Conservation (phyloP, 768 basidiomycete species). For the Boletus vermiculosoides region DNA sequence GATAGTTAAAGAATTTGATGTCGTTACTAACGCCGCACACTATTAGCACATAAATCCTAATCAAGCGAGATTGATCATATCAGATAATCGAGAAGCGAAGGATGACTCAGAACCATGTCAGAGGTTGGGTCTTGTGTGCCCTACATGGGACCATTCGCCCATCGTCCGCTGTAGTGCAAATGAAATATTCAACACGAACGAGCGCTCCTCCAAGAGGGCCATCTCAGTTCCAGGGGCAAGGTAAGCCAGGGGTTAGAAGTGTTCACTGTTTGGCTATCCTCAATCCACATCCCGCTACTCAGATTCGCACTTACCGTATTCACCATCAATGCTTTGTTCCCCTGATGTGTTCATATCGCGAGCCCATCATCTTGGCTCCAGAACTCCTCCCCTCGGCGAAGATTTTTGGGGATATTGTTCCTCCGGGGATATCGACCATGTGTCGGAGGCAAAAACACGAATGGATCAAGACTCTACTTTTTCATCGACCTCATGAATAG, state of each 20-base stretch:
- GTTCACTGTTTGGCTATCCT: slow-evolving; percentile 1
- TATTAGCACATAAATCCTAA: slow-evolving; percentile 87
- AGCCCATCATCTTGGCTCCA: neutral
- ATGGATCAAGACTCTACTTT: neutral
- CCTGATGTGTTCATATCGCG: neutral
- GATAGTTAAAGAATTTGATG: slow-evolving; percentile 79
- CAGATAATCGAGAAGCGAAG: slow-evolving; percentile 61
- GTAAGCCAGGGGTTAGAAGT: neutral
- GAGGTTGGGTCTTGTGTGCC: neutral
- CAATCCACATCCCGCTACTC: neutral
- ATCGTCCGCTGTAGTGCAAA: neutral
- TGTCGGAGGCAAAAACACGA: neutral
- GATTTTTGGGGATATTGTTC: neutral
- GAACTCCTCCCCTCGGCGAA: neutral
- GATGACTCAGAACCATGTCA: neutral
- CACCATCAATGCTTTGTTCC: neutral
- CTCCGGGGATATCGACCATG: slow-evolving; percentile 7
- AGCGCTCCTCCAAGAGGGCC: slow-evolving; percentile 1
- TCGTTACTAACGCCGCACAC: slow-evolving; percentile 89
- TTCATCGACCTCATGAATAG: neutral
- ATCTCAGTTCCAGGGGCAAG: neutral
- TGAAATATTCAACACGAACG: neutral
- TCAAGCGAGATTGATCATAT: slow-evolving; percentile 93
- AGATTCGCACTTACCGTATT: slow-evolving; percentile 5
- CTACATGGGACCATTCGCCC: neutral